A percentile compares a stretch with the other conserved stretches of the same genome.
Conservation (phyloP, 805 yeast genomes). For the Dipodascus geniculatus region DNA sequence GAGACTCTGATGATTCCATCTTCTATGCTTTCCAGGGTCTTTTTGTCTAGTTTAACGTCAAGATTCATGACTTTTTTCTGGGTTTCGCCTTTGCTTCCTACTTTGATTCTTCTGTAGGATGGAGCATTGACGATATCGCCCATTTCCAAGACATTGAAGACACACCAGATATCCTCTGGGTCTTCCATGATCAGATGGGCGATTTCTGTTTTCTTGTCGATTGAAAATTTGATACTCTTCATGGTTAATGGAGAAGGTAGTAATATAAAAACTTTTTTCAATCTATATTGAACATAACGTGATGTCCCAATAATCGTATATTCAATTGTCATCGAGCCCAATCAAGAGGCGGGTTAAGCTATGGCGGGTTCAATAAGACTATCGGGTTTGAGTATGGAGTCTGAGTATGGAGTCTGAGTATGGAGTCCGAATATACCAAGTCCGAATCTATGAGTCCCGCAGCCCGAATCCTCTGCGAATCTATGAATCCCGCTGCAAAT, state of each 20-base stretch:
- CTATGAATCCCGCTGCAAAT: neutral
- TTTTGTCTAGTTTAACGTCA: conserved; percentile 47
- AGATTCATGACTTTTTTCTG: conserved; percentile 53
- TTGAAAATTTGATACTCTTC: neutral
- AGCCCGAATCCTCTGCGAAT: neutral
- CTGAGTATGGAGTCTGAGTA: too few species aligned
- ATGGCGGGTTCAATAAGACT: too few species aligned
- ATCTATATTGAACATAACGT: too few species aligned
- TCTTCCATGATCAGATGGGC: conserved; percentile 39
- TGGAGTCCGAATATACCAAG: too few species aligned
- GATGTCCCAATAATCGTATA: too few species aligned
- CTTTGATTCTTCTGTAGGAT: conserved; percentile 51
- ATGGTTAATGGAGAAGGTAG: neutral
- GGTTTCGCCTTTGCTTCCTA: conserved; percentile 25
- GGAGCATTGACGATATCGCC: conserved; percentile 64
- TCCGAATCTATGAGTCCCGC: too few species aligned
- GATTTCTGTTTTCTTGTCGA: neutral
- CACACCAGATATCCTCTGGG: conserved; percentile 81
- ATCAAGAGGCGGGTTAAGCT: too few species aligned
- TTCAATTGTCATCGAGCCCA: too few species aligned
- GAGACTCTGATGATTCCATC: conserved; percentile 69
- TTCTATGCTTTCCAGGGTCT: conserved; percentile 61
- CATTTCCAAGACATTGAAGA: conserved; percentile 66
- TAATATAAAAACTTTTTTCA: too few species aligned
- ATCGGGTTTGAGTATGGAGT: too few species aligned